Percentiles rank a stretch among this genome's conserved stretches.
These are phyloP conservation scores for Lactuca sativa DNA, from an alignment of 129 eudicot genomes.

Conservation along the genomic window DNA sequence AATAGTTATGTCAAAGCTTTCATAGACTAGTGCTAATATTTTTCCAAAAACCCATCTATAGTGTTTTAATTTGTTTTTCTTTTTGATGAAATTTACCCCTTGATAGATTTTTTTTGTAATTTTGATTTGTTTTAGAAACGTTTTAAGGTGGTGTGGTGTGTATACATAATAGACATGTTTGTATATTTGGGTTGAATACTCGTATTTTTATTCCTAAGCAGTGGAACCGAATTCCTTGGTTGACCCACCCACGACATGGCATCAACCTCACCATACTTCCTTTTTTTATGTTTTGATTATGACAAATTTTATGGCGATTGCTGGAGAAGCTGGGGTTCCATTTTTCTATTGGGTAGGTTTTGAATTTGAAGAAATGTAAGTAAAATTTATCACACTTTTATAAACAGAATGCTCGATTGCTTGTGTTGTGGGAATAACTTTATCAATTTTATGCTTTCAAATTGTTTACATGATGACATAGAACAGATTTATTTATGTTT, in stretches of 20 bases:
- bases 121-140: too few relatives aligned
- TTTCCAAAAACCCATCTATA: too few relatives aligned
- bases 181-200: constrained; percentile 14
- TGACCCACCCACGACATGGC: too few relatives aligned
- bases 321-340: constrained; percentile 99
- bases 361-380: constrained; percentile 98
- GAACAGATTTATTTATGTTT: too few relatives aligned
- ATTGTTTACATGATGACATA: neutral
- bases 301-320: constrained; percentile 66
- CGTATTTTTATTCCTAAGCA: neutral
- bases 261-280: too few relatives aligned
- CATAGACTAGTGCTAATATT: constrained; percentile 11
- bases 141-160: too few relatives aligned
- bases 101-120: too few relatives aligned
- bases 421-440: neutral
- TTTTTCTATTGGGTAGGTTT: constrained; percentile 97
- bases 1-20: constrained; percentile 3
- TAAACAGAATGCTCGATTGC: neutral
- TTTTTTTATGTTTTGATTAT: constrained; percentile 4
- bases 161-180: too few relatives aligned
- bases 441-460: constrained; percentile 1
- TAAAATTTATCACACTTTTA: neutral
- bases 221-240: neutral
- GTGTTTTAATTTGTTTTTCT: too few relatives aligned
- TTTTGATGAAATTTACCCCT: too few relatives aligned